Evolutionary conservation across 371 early-diverging fungal genomes (phyloP), one percentile per base, ranked within the genome.

Genomic region (Paraphysoderma sedebokerense): DNA sequence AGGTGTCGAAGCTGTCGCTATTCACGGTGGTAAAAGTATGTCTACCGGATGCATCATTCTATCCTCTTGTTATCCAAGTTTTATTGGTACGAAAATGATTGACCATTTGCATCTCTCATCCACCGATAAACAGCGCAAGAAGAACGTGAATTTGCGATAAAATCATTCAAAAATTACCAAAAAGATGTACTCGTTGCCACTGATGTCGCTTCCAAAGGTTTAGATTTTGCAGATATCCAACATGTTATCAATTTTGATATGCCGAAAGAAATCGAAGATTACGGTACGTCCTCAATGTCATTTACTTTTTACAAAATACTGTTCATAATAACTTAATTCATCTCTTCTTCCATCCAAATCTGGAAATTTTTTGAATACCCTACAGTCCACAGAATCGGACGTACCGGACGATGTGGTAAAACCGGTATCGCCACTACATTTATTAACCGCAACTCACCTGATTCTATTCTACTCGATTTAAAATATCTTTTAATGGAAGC

Each of bases 381-480:
- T 42, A 9, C 41, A 72, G 83, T 97, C 6, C 98, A 98, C 69
- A 72, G 98, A 44, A 95, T 98, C 52, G 99, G 98, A 50, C 78
- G 98, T 65, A 98, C 98, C n/a, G 98, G 99, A 51, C 89, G 99
- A 53, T 84, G 86, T 11, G 95, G 95, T 11, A 87, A 87, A 60
- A 90, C 92, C 0, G 99, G 99, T 38, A 68, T 87, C 3, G 89
- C 98, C 0, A 88, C 92, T 0, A 95, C 98, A 2, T 98, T 96
- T 66, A 88, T 99, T 56, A 89, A 89, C 55, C 62, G 72, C 52
- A 77, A 70, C 36, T 79, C 79, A 35, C 81, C 87, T 1, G 83
- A 87, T 51, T 87, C 88, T 47, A 85, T 92, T 51, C 65, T 88
- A 53, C 60, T 89, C 22, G 96, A 91, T 66, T 66, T 98, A 48